Evolutionary conservation across 441 rosid species (phyloP).

Genomic region (Corymbia citriodora): DNA sequence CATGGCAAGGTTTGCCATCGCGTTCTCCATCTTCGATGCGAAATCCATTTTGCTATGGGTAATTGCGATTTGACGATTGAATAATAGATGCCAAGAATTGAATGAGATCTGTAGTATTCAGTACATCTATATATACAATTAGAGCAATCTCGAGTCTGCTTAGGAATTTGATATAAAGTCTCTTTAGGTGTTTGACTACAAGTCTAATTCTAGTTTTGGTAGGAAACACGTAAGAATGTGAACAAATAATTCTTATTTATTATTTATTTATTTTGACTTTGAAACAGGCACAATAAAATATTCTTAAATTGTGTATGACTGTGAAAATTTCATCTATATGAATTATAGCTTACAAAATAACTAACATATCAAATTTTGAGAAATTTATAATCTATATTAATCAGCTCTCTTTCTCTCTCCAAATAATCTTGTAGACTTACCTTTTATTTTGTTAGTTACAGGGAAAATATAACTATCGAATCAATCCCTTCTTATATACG

Average conservation of each 20-base stretch:
- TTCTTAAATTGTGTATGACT: no score
- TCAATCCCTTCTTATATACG: not conserved
- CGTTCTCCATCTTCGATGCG: accelerated
- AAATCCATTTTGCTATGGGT: not conserved
- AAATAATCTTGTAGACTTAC: no score
- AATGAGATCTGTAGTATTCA: not conserved
- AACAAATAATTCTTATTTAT: not conserved
- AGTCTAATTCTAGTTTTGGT: not conserved
- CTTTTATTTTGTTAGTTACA: no score
- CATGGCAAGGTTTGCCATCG: not conserved
- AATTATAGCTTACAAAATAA: no score
- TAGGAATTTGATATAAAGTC: not conserved
- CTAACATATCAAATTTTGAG: not conserved
- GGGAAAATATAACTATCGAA: no score
- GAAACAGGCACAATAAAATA: no score
- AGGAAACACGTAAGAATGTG: not conserved
- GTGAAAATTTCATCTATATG: no score
- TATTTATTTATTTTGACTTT: no score
- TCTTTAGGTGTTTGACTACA: not conserved
- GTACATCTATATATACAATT: not conserved
- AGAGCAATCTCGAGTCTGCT: not conserved
- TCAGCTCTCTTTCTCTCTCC: no score
- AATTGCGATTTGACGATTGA: not conserved
- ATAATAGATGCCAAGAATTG: not conserved
- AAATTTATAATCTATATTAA: no score